phyloP scores from a whole-genome alignment of 106 monocot species.

The Agapanthus africanus region DNA sequence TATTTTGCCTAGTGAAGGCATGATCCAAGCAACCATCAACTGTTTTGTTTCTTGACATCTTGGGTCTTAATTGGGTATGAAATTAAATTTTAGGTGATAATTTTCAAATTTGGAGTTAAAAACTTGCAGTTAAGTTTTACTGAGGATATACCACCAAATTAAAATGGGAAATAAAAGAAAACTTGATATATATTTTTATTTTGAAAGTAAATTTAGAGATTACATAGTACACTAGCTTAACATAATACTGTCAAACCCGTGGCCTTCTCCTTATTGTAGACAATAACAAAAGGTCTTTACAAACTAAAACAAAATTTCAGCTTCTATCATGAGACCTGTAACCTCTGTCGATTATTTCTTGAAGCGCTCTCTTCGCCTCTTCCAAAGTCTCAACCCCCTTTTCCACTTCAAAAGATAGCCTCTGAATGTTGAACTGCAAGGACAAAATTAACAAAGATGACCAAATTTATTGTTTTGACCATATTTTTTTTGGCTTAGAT shows the following conservation, averaged over 20 bases:
- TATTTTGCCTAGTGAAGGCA: too few species aligned
- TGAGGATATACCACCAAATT: too few species aligned
- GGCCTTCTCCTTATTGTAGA: not conserved
- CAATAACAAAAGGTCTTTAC: not conserved
- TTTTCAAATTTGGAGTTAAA: too few species aligned
- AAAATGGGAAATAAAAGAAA: not conserved
- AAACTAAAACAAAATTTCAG: not conserved
- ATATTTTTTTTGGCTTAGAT: too few species aligned
- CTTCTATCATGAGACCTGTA: not conserved
- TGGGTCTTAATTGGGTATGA: too few species aligned
- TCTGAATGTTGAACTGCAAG: conserved; percentile 89
- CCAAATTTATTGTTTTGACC: too few species aligned
- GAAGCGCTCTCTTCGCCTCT: conserved; percentile 83
- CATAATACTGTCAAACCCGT: not conserved
- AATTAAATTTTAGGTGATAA: too few species aligned
- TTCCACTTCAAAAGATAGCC: conserved; percentile 76
- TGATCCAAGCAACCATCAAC: too few species aligned
- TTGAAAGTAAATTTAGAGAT: not conserved
- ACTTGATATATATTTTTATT: not conserved
- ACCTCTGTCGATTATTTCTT: conserved; percentile 51
- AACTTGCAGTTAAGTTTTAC: too few species aligned
- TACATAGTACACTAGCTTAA: not conserved
- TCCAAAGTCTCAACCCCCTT: conserved; percentile 79
- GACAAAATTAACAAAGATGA: not conserved
- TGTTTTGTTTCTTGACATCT: too few species aligned